Evolutionary conservation across 192 early-diverging fungal genomes (phyloP).

Genomic region (Chytriomyces confervae): DNA sequence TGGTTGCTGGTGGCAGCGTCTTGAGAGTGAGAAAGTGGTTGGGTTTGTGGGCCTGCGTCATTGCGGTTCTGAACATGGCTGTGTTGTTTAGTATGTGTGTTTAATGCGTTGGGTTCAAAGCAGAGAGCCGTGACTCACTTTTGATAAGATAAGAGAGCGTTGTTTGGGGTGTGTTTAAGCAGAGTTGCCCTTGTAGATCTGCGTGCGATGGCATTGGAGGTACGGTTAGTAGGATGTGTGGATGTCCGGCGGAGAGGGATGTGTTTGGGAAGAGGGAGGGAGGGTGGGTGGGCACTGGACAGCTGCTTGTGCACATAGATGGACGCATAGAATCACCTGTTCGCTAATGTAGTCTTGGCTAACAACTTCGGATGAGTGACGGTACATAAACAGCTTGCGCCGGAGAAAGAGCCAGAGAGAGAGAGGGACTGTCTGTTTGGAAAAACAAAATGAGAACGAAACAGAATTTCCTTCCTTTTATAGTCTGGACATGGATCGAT

Average conservation of each 20-base stretch:
- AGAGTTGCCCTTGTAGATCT: slow-evolving; percentile 1
- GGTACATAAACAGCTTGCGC: slow-evolving; percentile 24
- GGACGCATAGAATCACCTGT: neutral
- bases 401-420: neutral
- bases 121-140: no score
- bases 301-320: neutral
- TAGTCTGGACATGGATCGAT: no score
- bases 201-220: neutral
- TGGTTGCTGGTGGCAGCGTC: slow-evolving; percentile 79
- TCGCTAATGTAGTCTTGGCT: neutral
- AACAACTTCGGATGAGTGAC: slow-evolving; percentile 26
- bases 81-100: no score
- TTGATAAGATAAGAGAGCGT: neutral
- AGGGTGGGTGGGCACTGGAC: no score
- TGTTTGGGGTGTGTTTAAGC: neutral
- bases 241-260: neutral
- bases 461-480: no score
- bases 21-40: slow-evolving; percentile 78
- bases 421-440: no score
- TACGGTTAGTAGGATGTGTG: slow-evolving; percentile 24
- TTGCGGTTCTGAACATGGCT: no score
- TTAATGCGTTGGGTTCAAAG: no score
- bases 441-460: no score
- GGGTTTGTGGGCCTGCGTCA: neutral
- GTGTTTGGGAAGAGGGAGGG: no score